Evolutionary conservation across 176 grass and related monocot species (phyloP).

Genomic region (Phoenix dactylifera): DNA sequence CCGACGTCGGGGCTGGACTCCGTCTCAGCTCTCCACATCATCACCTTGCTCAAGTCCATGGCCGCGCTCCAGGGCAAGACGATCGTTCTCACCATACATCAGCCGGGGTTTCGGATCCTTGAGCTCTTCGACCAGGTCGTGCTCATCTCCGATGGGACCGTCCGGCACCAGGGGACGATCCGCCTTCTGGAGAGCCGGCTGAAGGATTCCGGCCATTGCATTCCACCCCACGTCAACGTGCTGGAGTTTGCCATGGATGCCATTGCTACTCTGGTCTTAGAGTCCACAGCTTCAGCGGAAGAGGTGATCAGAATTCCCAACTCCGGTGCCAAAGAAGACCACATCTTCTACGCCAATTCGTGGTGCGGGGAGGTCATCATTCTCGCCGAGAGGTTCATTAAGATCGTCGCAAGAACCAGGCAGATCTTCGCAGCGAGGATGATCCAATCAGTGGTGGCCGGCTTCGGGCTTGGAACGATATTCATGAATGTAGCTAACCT

Average conservation of each 20-base stretch:
- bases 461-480: neutral
- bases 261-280: slow-evolving; percentile 16
- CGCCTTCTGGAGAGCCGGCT: slow-evolving; percentile 42
- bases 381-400: slow-evolving; percentile 42
- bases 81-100: slow-evolving; percentile 41
- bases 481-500: neutral
- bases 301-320: neutral
- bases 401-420: slow-evolving; percentile 61
- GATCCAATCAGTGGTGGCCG: neutral
- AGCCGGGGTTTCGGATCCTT: slow-evolving; percentile 83
- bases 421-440: slow-evolving; percentile 43
- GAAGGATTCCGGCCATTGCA: slow-evolving; percentile 37
- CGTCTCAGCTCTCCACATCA: neutral
- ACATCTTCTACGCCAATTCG: slow-evolving; percentile 47
- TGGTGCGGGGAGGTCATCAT: slow-evolving; percentile 32
- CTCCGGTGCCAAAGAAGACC: slow-evolving; percentile 2
- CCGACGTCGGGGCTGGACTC: neutral
- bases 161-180: slow-evolving; percentile 67
- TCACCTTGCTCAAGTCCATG: neutral
- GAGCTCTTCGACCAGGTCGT: slow-evolving; percentile 67
- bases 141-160: slow-evolving; percentile 53
- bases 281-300: neutral
- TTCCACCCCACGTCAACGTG: slow-evolving; percentile 75
- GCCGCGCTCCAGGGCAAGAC: neutral
- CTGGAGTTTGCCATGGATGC: slow-evolving; percentile 87